Conservation (phyloP, 768 basidiomycete species). For the Suillus spraguei region DNA sequence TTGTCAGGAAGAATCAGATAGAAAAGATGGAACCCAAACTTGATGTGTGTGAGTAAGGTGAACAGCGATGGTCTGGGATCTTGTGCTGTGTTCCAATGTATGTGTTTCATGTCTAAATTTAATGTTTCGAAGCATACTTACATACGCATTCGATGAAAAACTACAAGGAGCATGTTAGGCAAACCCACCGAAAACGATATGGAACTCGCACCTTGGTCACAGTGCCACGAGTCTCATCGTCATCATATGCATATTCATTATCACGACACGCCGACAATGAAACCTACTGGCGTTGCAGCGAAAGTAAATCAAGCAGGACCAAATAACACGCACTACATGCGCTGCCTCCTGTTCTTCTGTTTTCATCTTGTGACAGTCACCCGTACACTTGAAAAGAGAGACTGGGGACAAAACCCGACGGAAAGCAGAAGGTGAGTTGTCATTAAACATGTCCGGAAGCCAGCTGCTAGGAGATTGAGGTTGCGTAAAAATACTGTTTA, state of each 20-base stretch:
- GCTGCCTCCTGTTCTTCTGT: constrained; percentile 16
- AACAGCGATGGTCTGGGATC: constrained; percentile 26
- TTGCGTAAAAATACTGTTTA: constrained; percentile 4
- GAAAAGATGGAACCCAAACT: constrained; percentile 18
- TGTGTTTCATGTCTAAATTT: not conserved
- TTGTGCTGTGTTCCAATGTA: constrained; percentile 15
- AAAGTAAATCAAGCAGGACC: constrained; percentile 7
- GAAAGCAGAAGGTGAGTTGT: constrained; percentile 16
- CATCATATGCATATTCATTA: constrained; percentile 27
- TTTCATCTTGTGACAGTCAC: constrained; percentile 15
- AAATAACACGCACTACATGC: constrained; percentile 26
- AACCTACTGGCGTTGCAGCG: constrained; percentile 17
- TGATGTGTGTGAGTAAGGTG: constrained; percentile 24
- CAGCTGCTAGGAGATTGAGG: constrained; percentile 8
- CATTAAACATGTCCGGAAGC: constrained; percentile 18
- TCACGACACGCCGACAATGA: constrained; percentile 33
- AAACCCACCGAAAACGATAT: not conserved
- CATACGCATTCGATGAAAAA: constrained; percentile 32
- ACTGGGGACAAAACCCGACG: constrained; percentile 25
- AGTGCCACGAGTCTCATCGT: constrained; percentile 16
- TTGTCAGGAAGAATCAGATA: not conserved
- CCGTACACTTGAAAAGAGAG: constrained; percentile 21
- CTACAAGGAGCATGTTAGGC: constrained; percentile 17
- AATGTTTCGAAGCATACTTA: constrained; percentile 12
- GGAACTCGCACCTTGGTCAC: constrained; percentile 23